Evolutionary conservation across 2,329 filamentous ascomycete species (phyloP).

Genomic region (Cladobotryum protrusum): DNA sequence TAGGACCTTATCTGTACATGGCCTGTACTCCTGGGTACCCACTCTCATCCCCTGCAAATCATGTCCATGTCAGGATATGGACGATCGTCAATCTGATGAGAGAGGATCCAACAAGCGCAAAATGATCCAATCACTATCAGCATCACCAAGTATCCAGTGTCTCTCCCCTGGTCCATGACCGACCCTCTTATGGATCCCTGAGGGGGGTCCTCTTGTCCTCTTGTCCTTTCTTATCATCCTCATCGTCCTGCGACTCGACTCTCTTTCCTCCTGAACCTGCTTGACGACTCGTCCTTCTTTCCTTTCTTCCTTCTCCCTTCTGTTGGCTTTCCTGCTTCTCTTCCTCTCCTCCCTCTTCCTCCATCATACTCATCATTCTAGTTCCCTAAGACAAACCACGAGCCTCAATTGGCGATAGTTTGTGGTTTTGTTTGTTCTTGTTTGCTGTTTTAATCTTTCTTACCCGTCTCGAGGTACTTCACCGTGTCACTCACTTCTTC

Average conservation of each 20-base stretch:
- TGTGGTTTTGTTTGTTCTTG: slow-evolving; percentile 7
- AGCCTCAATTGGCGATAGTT: slow-evolving; percentile 3
- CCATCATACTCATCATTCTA: neutral
- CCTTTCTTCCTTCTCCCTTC: neutral
- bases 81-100: too few species aligned
- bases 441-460: neutral
- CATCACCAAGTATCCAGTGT: too few species aligned
- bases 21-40: too few species aligned
- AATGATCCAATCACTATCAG: too few species aligned
- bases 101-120: too few species aligned
- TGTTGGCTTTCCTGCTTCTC: neutral
- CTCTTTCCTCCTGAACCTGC: neutral
- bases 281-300: neutral
- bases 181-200: too few species aligned
- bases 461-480: neutral
- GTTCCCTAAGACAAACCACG: neutral
- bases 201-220: too few species aligned
- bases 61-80: too few species aligned
- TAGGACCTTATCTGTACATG: too few species aligned
- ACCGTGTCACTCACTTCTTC: slow-evolving; percentile 7
- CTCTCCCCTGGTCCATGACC: too few species aligned
- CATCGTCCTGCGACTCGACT: neutral
- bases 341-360: neutral
- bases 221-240: too few species aligned
- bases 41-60: too few species aligned